Base-by-base conservation (phyloP, 2,329 filamentous ascomycete genomes). In the Apiospora kogelbergensis region DNA sequence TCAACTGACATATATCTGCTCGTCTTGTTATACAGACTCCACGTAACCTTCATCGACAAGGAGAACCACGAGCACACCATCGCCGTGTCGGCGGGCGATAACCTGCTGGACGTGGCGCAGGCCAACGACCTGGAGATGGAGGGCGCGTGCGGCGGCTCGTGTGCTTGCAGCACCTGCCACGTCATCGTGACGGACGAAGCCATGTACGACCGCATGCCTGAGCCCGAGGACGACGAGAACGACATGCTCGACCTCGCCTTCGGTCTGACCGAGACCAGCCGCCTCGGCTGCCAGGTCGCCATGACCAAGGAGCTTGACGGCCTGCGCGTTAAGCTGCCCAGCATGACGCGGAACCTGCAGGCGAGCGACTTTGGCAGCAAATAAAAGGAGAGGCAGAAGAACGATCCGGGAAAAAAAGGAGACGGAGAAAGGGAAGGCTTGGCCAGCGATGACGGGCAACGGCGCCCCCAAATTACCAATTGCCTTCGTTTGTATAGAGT, bases 41-140 rank as follows among this genome's bases (percentile, higher is more conserved):
- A 93, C 77, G 88, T 99, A 33, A 97, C 95, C 0, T 98, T 98
- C 79, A 88, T 94, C 9, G 88, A 92, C 72, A 85, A 85, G 67
- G 85, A 89, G 3, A 84, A 89, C 65, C 93, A 92, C 71, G 89
- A 93, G 74, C 85, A 84, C 74, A 94, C 93, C 76, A 88, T 98
- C 76, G 90, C 91, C 70, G 95, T 98, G 10, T 85, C 89, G 17
- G 90, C 92, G 75, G 96, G 96, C 65, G 94, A 97, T 81, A 99
- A 99, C 80, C 85, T 99, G 67, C 86, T 99, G 68, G 95, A 98
- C 77, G 95, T 99, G 77, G 96, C 95, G 26, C 95, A 98, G 80
- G 93, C 92, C 63, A 89, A 98, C 80, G 95, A 98, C 77, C 84
- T 99, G 53, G 96, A 99, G 80, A 98, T 99, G 95, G 96, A 99